Evolutionary conservation across 352 stramenopile genomes (phyloP).

Genomic region (Pythium myriotylum): DNA sequence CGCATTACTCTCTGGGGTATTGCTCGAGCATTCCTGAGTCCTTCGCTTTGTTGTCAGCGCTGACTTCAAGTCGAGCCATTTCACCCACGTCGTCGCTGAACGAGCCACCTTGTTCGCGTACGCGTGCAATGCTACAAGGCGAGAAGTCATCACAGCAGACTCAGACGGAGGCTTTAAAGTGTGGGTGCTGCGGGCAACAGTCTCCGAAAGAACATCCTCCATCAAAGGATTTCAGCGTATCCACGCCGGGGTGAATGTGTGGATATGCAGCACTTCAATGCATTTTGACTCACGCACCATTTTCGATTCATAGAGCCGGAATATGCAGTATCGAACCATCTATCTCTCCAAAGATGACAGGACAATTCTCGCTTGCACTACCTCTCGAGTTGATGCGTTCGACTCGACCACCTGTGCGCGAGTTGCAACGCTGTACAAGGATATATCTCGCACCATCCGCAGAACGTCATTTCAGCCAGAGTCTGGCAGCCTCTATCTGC

Average conservation of each 20-base stretch:
- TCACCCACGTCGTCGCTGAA: slow-evolving; percentile 39
- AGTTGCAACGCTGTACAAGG: slow-evolving; percentile 18
- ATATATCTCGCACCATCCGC: not conserved
- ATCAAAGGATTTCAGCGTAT: slow-evolving; percentile 55
- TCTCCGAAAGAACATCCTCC: not conserved
- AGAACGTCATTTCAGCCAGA: slow-evolving; percentile 5
- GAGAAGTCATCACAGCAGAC: slow-evolving; percentile 53
- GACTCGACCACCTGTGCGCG: slow-evolving; percentile 24
- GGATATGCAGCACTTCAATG: too few species aligned
- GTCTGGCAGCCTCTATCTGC: slow-evolving; percentile 7
- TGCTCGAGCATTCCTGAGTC: not conserved
- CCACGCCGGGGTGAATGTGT: slow-evolving; percentile 37
- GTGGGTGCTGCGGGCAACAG: slow-evolving; percentile 41
- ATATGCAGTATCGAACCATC: slow-evolving; percentile 14
- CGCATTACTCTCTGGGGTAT: not conserved
- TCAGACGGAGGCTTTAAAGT: slow-evolving; percentile 57
- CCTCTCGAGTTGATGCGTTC: slow-evolving; percentile 23
- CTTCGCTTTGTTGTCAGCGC: slow-evolving; percentile 17
- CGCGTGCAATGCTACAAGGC: slow-evolving; percentile 42
- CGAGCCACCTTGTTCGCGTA: slow-evolving; percentile 35
- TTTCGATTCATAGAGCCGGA: slow-evolving; percentile 24
- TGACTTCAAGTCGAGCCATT: slow-evolving; percentile 42
- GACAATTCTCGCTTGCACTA: slow-evolving; percentile 22
- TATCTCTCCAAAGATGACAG: slow-evolving; percentile 13
- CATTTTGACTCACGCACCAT: too few species aligned